Percentiles rank a stretch among this genome's conserved stretches.
phyloP scores from a whole-genome alignment of 192 early-diverging fungal genomes.

The Coemansia sp. region DNA sequence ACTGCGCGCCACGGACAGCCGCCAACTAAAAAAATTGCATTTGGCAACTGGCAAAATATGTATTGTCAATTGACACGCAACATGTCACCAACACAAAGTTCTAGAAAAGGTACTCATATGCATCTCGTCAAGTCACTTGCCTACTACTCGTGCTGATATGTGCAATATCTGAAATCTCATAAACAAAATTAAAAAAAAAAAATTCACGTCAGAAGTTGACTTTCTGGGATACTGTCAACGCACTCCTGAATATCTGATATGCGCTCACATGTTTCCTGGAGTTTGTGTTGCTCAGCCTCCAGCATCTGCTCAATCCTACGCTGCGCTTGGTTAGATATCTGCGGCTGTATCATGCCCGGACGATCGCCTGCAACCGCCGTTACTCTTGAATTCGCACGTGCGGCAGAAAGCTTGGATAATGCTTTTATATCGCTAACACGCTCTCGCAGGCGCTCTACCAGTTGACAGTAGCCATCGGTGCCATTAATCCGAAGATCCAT shows the following conservation, averaged over 20 bases:
- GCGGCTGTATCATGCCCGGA: conserved; percentile 4
- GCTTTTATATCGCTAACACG: conserved; percentile 28
- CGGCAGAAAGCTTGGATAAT: conserved; percentile 2
- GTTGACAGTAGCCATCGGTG: conserved; percentile 21
- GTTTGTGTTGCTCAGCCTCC: conserved; percentile 21
- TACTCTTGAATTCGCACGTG: conserved; percentile 11
- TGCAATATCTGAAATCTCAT: background rate
- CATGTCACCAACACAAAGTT: background rate
- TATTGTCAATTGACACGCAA: background rate
- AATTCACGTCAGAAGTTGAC: conserved; percentile 1
- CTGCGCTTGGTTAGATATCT: conserved; percentile 15
- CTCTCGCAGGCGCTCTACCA: conserved; percentile 27
- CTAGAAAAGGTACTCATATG: background rate
- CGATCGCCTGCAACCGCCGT: conserved; percentile 9
- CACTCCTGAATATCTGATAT: conserved; percentile 31
- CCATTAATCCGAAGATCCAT: conserved; percentile 31
- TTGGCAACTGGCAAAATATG: background rate
- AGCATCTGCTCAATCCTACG: conserved; percentile 20
- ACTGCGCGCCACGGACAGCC: background rate
- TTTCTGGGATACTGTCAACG: conserved; percentile 15
- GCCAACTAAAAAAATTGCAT: background rate
- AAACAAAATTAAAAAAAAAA: background rate
- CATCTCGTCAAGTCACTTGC: background rate
- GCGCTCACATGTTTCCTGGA: conserved; percentile 33
- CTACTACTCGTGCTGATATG: background rate